Conservation (phyloP, 2,329 filamentous ascomycete species). For the Hypoxylon sp. region DNA sequence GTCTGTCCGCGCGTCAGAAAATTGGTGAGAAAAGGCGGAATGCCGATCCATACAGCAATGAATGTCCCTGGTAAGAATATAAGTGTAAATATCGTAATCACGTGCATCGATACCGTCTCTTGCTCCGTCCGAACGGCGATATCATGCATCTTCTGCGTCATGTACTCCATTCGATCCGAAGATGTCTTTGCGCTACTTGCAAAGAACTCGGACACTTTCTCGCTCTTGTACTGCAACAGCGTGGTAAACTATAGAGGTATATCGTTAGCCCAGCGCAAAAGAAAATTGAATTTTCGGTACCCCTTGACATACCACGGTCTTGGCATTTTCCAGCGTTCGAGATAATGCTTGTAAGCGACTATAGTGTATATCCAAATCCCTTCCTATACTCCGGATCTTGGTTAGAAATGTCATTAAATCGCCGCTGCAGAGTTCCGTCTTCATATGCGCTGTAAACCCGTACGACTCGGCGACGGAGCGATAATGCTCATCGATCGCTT, state of each 20-base stretch:
- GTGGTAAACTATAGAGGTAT: slow-evolving; percentile 43
- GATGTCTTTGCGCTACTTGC: slow-evolving; percentile 42
- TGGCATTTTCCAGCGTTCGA: slow-evolving; percentile 38
- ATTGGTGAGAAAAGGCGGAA: slow-evolving; percentile 10
- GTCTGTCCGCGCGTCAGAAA: slow-evolving; percentile 48
- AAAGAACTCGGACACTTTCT: slow-evolving; percentile 45
- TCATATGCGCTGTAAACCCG: slow-evolving; percentile 23
- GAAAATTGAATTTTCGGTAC: neutral
- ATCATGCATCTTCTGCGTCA: slow-evolving; percentile 63
- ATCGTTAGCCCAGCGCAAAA: slow-evolving; percentile 1
- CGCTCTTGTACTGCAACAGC: slow-evolving; percentile 47
- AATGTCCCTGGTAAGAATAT: slow-evolving; percentile 54
- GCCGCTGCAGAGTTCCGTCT: slow-evolving; percentile 16
- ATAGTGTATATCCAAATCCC: slow-evolving; percentile 41
- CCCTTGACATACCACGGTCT: slow-evolving; percentile 35
- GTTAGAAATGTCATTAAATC: slow-evolving; percentile 36
- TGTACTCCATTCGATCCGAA: slow-evolving; percentile 41
- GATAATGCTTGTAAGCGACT: slow-evolving; percentile 36
- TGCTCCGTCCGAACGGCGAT: slow-evolving; percentile 68
- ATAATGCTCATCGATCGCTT: slow-evolving; percentile 41
- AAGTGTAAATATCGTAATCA: slow-evolving; percentile 53
- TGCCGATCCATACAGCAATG: slow-evolving; percentile 48
- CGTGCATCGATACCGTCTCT: slow-evolving; percentile 54
- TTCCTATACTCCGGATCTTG: slow-evolving; percentile 30
- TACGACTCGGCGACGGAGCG: slow-evolving; percentile 24